Base-by-base conservation (phyloP, 768 basidiomycete species). In the Lentinula sp. region DNA sequence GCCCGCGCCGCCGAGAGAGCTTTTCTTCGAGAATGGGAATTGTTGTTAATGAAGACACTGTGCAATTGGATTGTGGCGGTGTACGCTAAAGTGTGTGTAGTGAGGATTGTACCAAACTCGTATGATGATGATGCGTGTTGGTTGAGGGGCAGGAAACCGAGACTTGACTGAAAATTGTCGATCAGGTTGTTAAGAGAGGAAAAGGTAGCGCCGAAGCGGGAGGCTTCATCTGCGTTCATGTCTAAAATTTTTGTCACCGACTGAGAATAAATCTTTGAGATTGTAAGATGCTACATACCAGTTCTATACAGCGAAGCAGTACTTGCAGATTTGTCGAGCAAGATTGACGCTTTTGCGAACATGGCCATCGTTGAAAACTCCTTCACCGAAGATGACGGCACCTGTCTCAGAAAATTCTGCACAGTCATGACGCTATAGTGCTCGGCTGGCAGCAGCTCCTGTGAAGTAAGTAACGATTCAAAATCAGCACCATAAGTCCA, bases 1-100 rank as follows among this genome's bases (percentile, higher is more conserved):
- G 59, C 33, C 7, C 49, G 32, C 0, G 62, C 60, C 15, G 62
- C 59, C 6, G 42, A 10, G 7, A 61, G 45, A 7, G 58, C 41
- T 46, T 57, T 53, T 16, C 20, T 50, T 54, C 61, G 58, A 16
- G 62, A 61, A 16, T 61, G 58, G 13, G 60, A 10, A 56, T 66
- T 64, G 15, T 56, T 43, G 41, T 60, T 60, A 46, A 60, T 60
- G 53, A 69, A 68, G 35, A 60, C 59, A 39, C 59, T 64, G 52
- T 72, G 68, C 4, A 74, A 64, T 54, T 69, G 70, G 23, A 71
- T 66, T 6, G 66, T 65, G 42, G 73, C 71, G 9, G 65, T 52
- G 15, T 66, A 66, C 18, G 70, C 67, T 42, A 72, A 58, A 20
- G 67, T 69, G 56, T 72, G 71, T 13, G 70, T 71, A 28, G 69